phyloP scores from a whole-genome alignment of 2,329 filamentous ascomycete species.

The Juglanconis oblonga region DNA sequence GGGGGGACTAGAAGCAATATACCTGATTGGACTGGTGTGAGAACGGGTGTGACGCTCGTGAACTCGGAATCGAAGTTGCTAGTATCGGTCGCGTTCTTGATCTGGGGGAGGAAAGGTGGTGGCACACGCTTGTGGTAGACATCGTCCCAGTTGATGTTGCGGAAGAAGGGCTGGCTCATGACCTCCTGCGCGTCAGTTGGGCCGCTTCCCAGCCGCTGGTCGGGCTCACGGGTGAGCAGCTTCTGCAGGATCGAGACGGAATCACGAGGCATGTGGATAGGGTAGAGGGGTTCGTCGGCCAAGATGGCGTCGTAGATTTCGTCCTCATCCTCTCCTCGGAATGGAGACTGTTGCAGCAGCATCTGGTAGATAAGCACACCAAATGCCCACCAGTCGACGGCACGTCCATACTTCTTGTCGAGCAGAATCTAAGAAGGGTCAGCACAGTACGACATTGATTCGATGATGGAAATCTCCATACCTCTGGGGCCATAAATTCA shows the following conservation, averaged over 20 bases:
- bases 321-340: constrained; percentile 97
- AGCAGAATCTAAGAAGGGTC: constrained; percentile 68
- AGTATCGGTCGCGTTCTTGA: constrained; percentile 93
- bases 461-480: constrained; percentile 38
- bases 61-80: constrained; percentile 99
- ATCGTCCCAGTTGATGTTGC: constrained; percentile 98
- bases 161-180: constrained; percentile 98
- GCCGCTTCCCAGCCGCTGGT: constrained; percentile 86
- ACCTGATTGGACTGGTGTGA: constrained; percentile 97
- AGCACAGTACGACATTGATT: neutral
- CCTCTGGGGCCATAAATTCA: constrained; percentile 98
- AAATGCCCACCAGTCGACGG: constrained; percentile 99
- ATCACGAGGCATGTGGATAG: constrained; percentile 97
- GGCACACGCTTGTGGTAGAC: constrained; percentile 92
- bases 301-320: constrained; percentile 99
- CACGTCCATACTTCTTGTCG: constrained; percentile 96
- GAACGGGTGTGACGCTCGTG: constrained; percentile 93
- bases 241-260: constrained; percentile 98
- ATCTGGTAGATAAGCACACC: constrained; percentile 99
- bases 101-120: constrained; percentile 84
- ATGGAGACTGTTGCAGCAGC: constrained; percentile 97
- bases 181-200: constrained; percentile 97
- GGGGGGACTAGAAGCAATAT: constrained; percentile 39
- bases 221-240: constrained; percentile 90
- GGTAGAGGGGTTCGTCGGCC: constrained; percentile 94